Base-by-base conservation (phyloP, 2,329 filamentous ascomycete genomes). In the Mycosphaerella arachidis region DNA sequence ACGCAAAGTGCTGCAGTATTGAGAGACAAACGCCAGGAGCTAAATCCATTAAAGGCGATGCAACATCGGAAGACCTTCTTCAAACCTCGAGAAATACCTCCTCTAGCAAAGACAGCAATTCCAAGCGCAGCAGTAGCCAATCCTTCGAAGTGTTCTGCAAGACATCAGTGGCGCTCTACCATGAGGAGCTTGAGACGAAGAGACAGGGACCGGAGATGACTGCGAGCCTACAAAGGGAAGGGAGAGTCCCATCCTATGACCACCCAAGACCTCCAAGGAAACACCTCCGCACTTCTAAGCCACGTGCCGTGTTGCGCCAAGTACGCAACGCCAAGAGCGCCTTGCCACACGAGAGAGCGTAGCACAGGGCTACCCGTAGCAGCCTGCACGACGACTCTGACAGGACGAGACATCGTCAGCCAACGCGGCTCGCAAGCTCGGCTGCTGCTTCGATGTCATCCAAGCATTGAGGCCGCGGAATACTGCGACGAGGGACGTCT, bases 391-490 rank as follows among this genome's bases (percentile, higher is more conserved):
- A 16, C 35, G 7, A 40, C 35, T 40, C 35, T 40, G 13, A 16
- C 13, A 40, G 35, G 35, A 40, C 35, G 35, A 40, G 7, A 40
- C 16, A 31, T 35, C 55, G 55, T 57, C 55, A 57, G 55, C 55
- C 55, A 53, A 57, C 33, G 48, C 55, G 20, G 55, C 48, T 52
- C n/a, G 18, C 31, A 27, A 24, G 29, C 31, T 20, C 18, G 48
- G 31, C 35, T 31, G 55, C 53, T 45, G 48, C 55, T 53, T 40
- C 37, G n/a, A n/a, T 40, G 13, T n/a, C 37, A 40, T 40, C 37
- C 16, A 40, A n/a, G 37, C 37, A 40, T 40, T 40, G 13, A n/a
- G 37, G 37, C 35, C 16, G 7, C 33, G 48, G 55, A 18, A 50
- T 35, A 51, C 29, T 48, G 46, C 37, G 2, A 40, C 13, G 16